Evolutionary conservation across 163 green algal genomes (phyloP), one percentile per base, ranked within the genome.

Genomic region (Chlamydomonas reinhardtii): DNA sequence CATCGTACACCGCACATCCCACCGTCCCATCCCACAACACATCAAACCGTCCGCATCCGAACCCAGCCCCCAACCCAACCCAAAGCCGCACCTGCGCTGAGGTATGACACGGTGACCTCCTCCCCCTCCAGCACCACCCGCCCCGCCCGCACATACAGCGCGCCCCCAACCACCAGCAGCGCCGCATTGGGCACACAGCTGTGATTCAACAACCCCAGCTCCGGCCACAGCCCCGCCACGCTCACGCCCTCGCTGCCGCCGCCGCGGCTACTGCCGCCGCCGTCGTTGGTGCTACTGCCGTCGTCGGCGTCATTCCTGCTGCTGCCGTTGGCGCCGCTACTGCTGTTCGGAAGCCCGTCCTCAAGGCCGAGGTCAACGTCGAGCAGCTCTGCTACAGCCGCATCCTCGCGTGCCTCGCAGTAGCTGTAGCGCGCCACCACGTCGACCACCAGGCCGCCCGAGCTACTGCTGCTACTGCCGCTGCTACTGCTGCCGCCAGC

Each of bases 201-300:
- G 83, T 91, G 88, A 78, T 91, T 91, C 4, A 91, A 22, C 61
- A 91, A 73, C 59, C 83, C 77, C 52, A 76, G 29, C 77, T 88
- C 83, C 29, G 88, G 88, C 88, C 88, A 91, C 77, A 91, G 39
- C 43, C 88, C 88, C 52, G n/a, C 39, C 68, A 74, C 68, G 65
- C 65, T 72, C 29, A 39, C 27, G 15, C n/a, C 20, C 27, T 34
- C 20, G n/a, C n/a, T 35, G 65, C 31, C 27, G 65, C 65, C 59
- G 59, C 65, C 16, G 65, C 65, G 25, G 65, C 65, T 3, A 2
- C 65, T 72, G 31, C n/a, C 14, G 14, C 65, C n/a, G n/a, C 65
- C n/a, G 17, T 2, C 35, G 35, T 59, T 78, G 32, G 37, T 54
- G 68, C 31, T 8, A 19, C 6, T 35, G 34, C 4, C 69, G 20